These are phyloP conservation scores for Tuber microsphaerosporum DNA, from an alignment of 495 filamentous ascomycete species.

Conservation along the genomic window DNA sequence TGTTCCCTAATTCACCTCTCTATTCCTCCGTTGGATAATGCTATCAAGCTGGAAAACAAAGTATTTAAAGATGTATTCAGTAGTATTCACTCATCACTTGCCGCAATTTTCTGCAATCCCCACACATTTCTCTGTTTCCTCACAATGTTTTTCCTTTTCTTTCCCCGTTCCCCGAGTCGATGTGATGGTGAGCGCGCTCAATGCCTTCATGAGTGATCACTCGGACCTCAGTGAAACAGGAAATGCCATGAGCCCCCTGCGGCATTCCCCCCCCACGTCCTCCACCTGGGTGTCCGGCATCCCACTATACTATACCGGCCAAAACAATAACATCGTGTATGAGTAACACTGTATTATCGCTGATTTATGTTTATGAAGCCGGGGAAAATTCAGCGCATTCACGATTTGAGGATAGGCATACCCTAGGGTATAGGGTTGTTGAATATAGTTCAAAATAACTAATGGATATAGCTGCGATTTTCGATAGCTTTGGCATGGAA, in stretches of 20 bases:
- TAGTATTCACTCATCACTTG: neutral
- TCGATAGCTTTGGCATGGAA: neutral
- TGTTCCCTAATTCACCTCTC: neutral
- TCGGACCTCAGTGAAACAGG: neutral
- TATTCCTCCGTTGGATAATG: neutral
- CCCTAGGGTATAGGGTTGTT: neutral
- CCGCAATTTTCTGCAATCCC: neutral
- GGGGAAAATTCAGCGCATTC: neutral
- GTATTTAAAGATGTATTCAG: neutral
- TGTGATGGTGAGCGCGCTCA: neutral
- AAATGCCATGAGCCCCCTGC: neutral
- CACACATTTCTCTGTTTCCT: neutral
- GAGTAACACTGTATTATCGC: neutral
- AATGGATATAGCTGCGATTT: neutral
- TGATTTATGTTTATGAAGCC: neutral
- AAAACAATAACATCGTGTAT: neutral
- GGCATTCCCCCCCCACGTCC: neutral
- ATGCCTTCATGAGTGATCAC: neutral
- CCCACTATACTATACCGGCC: neutral
- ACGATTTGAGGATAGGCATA: neutral
- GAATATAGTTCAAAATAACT: neutral
- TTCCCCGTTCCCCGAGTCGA: neutral
- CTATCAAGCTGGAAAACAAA: neutral
- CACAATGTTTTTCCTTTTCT: neutral
- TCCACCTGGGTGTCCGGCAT: neutral